A percentile compares a stretch with the other conserved stretches of the same genome.
Evolutionary conservation across 495 filamentous ascomycete species (phyloP).

Genomic region (Trichoderma asperelloides): DNA sequence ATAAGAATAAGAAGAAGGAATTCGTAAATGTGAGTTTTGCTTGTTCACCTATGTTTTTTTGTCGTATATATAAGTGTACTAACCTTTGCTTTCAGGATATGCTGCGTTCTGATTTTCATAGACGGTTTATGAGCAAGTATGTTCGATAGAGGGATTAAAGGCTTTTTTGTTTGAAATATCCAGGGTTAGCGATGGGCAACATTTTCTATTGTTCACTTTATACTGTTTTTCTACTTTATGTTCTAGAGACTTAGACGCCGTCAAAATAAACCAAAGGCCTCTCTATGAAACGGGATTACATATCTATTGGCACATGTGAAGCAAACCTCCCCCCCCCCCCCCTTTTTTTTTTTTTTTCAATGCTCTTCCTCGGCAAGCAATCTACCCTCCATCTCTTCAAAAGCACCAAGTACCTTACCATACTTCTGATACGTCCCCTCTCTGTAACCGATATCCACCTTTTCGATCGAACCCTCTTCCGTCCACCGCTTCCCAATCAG

Average conservation of each 20-base stretch:
- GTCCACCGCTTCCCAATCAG: conserved; percentile 75
- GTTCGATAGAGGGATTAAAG: conserved; percentile 25
- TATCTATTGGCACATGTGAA: neutral
- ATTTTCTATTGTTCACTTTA: neutral
- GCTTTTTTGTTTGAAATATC: neutral
- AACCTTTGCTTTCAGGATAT: conserved; percentile 54
- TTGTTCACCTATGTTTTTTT: neutral
- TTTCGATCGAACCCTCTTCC: conserved; percentile 73
- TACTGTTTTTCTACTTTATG: neutral
- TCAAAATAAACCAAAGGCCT: neutral
- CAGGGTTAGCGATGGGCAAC: neutral
- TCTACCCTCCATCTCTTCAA: conserved; percentile 67
- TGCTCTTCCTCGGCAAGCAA: conserved; percentile 47
- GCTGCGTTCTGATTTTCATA: conserved; percentile 92
- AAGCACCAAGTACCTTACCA: conserved; percentile 63
- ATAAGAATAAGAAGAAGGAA: conserved; percentile 80
- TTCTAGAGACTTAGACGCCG: neutral
- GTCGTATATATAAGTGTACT: conserved; percentile 7
- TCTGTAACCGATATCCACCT: conserved; percentile 74
- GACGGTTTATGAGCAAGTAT: conserved; percentile 84
- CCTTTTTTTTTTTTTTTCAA: neutral
- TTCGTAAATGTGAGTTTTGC: conserved; percentile 75
- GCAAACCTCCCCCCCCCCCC: neutral
- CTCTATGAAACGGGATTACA: neutral
- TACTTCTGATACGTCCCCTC: conserved; percentile 65